Evolutionary conservation across 1,139 yeast genomes (phyloP), one percentile per base, ranked within the genome.

Genomic region (Pichia sp.): DNA sequence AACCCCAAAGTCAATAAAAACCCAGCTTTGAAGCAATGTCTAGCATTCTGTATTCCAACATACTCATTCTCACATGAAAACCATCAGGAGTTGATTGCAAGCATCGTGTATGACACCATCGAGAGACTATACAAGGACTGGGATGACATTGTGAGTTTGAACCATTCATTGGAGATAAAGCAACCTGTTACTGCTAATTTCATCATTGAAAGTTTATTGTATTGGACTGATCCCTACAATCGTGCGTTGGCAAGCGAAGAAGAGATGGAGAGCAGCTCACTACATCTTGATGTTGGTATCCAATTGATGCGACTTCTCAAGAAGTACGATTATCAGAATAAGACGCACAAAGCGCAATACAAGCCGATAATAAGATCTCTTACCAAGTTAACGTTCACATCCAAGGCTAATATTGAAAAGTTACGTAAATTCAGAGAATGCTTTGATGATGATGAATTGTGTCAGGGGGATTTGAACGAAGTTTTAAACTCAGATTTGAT

Each of bases 21-120:
- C 63, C 85, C 81, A 57, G 82, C 84, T 17, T 74, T 92, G 59
- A 78, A 85, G 55, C 98, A 93, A 70, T 87, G 89, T 1, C 80
- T 92, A 57, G 83, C 95, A 10, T 91, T 89, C 67, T 91, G 97
- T 66, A 77, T 93, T 42, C 98, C 98, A 0, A 96, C 89, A 0
- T 91, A 89, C 67, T 86, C 95, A 40, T 88, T 83, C 66, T 87
- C 97, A 44, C 92, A 87, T 61, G 73, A 78, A 1, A 75, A 74
- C 31, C 96, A 91, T 68, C 97, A 91, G 68, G 76, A 77, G 50
- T 76, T 85, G 58, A 73, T 92, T 65, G 80, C 85, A 6, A 73
- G 80, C 27, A 77, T 86, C 17, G 83, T 84, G 24, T 84, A 86
- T 2, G 95, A 87, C 67, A 81, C 88, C 7, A 70, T 90, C 46